Evolutionary conservation across 2,329 filamentous ascomycete species (phyloP).

Genomic region (Dactylellina leptospora): DNA sequence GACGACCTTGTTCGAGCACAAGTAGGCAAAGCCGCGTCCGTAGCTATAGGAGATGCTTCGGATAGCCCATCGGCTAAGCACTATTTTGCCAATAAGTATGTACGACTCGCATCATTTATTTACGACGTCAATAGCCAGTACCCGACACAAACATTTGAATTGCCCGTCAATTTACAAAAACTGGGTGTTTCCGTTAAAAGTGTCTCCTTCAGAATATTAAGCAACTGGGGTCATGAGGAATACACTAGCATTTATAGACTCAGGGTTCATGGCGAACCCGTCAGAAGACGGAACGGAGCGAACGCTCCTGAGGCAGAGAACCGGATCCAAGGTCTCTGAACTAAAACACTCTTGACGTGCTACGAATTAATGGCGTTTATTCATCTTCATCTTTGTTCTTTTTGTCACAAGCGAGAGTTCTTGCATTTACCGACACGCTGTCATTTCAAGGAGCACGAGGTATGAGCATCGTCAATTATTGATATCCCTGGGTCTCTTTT

Average conservation of each 20-base stretch:
- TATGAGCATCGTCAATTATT: constrained; percentile 3
- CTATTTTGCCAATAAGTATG: constrained; percentile 62
- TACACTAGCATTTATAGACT: constrained; percentile 74
- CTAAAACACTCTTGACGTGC: too few relatives aligned
- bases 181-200: constrained; percentile 65
- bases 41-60: constrained; percentile 55
- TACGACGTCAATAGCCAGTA: constrained; percentile 64
- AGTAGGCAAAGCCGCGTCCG: constrained; percentile 61
- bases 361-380: too few relatives aligned
- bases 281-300: background rate
- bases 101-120: constrained; percentile 68
- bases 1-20: constrained; percentile 62
- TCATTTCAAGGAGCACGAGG: constrained; percentile 5
- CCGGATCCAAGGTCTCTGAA: too few relatives aligned
- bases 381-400: too few relatives aligned
- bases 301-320: background rate
- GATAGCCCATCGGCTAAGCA: constrained; percentile 46
- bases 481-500: background rate
- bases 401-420: too few relatives aligned
- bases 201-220: constrained; percentile 67
- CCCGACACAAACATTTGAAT: constrained; percentile 65
- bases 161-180: constrained; percentile 65
- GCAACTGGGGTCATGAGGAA: constrained; percentile 68
- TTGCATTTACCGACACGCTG: background rate
- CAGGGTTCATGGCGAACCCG: constrained; percentile 65